These are phyloP conservation scores for Diutina scorzettiae DNA, from an alignment of 1,139 yeast genomes.

Conservation along the genomic window DNA sequence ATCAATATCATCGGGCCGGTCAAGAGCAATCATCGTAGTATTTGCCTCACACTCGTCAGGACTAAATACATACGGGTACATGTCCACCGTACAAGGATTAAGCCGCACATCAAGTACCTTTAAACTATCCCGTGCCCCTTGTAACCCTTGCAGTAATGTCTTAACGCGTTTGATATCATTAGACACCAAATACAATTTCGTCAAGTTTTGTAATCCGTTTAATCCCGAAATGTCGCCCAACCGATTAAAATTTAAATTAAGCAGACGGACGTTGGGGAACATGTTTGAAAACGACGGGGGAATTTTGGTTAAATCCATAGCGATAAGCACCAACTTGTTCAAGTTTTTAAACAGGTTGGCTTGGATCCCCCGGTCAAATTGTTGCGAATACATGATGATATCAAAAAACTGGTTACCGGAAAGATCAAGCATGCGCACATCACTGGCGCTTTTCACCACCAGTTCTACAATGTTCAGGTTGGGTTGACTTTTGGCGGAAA, in stretches of 20 bases:
- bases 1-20: slow-evolving; percentile 34
- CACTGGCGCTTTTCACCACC: slow-evolving; percentile 13
- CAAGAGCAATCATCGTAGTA: slow-evolving; percentile 26
- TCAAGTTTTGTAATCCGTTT: slow-evolving; percentile 20
- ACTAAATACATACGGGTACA: slow-evolving; percentile 28
- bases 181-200: slow-evolving; percentile 32
- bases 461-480: slow-evolving; percentile 13
- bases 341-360: slow-evolving; percentile 23
- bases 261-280: slow-evolving; percentile 36
- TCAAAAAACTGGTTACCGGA: slow-evolving; percentile 23
- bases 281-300: slow-evolving; percentile 23
- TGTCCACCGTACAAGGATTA: slow-evolving; percentile 35
- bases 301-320: slow-evolving; percentile 26
- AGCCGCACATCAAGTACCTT: slow-evolving; percentile 15
- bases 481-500: slow-evolving; percentile 29
- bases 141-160: slow-evolving; percentile 21
- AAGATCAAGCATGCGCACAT: slow-evolving; percentile 22
- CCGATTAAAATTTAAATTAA: slow-evolving; percentile 40
- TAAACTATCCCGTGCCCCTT: slow-evolving; percentile 25
- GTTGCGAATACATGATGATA: slow-evolving; percentile 5
- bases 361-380: background rate
- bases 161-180: slow-evolving; percentile 28
- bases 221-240: slow-evolving; percentile 21
- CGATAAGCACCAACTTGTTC: slow-evolving; percentile 29
- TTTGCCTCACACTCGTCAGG: slow-evolving; percentile 1